Conservation (phyloP, 805 yeast genomes). For the Ogataea corticis region DNA sequence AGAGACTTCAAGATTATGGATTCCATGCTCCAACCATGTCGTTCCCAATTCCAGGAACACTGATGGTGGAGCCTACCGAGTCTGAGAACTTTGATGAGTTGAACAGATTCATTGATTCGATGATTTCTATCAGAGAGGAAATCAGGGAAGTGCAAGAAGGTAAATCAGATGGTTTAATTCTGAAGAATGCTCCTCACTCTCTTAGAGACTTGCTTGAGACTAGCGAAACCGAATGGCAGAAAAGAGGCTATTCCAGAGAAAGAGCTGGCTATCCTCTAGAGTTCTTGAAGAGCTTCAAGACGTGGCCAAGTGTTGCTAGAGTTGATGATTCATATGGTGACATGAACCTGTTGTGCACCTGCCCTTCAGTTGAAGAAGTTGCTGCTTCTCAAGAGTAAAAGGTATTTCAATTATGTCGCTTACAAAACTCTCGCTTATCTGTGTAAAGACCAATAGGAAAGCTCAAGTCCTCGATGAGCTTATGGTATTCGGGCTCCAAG, state of each 20-base stretch:
- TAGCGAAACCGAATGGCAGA: slow-evolving; percentile 66
- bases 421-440: no score
- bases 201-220: slow-evolving; percentile 71
- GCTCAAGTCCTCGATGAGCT: no score
- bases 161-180: slow-evolving; percentile 62
- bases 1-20: slow-evolving; percentile 95
- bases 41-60: slow-evolving; percentile 96
- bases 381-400: slow-evolving; percentile 31
- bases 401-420: no score
- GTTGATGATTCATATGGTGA: slow-evolving; percentile 96
- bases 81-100: slow-evolving; percentile 86
- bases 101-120: slow-evolving; percentile 85
- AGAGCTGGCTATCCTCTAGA: slow-evolving; percentile 91
- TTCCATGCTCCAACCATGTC: slow-evolving; percentile 99
- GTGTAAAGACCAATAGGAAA: no score
- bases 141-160: slow-evolving; percentile 71
- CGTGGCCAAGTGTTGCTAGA: slow-evolving; percentile 95
- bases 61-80: slow-evolving; percentile 98
- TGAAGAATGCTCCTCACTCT: slow-evolving; percentile 93
- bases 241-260: slow-evolving; percentile 87
- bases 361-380: slow-evolving; percentile 82
- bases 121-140: slow-evolving; percentile 80
- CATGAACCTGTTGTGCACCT: slow-evolving; percentile 86
- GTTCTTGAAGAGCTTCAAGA: slow-evolving; percentile 70
- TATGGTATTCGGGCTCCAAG: no score